These are phyloP conservation scores for Eimeria falciformis DNA, from an alignment of 169 alveolate genomes.

Conservation along the genomic window DNA sequence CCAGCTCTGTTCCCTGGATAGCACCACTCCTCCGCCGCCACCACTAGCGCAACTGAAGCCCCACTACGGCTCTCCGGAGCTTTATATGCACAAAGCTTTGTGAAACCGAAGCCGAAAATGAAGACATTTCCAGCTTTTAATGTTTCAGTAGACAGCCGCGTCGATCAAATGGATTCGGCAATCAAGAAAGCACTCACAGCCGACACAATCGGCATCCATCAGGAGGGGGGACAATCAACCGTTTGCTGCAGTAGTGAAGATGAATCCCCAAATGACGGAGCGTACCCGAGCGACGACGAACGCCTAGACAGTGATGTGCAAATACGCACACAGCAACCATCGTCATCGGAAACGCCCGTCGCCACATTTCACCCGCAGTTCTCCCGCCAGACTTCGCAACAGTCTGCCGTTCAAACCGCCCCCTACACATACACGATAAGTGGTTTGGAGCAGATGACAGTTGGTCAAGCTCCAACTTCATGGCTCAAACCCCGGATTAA, in stretches of 20 bases:
- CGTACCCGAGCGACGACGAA: slow-evolving; percentile 56
- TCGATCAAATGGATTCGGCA: neutral
- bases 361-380: slow-evolving; percentile 1
- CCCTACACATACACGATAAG: slow-evolving; percentile 49
- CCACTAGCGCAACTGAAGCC: neutral
- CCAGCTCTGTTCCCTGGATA: neutral
- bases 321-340: neutral
- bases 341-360: neutral
- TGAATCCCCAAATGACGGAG: slow-evolving; percentile 15
- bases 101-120: neutral
- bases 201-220: slow-evolving; percentile 27
- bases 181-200: slow-evolving; percentile 16
- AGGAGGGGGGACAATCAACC: slow-evolving; percentile 69
- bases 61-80: neutral
- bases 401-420: slow-evolving; percentile 35
- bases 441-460: slow-evolving; percentile 17
- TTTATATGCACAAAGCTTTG: neutral
- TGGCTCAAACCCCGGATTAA: slow-evolving; percentile 66
- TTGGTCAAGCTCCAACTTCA: slow-evolving; percentile 26
- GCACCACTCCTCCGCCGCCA: neutral
- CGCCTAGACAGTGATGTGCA: slow-evolving; percentile 67
- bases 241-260: slow-evolving; percentile 72
- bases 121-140: slow-evolving; percentile 1
- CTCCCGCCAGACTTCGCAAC: neutral
- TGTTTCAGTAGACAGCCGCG: slow-evolving; percentile 11